Conservation (phyloP, 768 basidiomycete species). For the Tephrocybe sp. region DNA sequence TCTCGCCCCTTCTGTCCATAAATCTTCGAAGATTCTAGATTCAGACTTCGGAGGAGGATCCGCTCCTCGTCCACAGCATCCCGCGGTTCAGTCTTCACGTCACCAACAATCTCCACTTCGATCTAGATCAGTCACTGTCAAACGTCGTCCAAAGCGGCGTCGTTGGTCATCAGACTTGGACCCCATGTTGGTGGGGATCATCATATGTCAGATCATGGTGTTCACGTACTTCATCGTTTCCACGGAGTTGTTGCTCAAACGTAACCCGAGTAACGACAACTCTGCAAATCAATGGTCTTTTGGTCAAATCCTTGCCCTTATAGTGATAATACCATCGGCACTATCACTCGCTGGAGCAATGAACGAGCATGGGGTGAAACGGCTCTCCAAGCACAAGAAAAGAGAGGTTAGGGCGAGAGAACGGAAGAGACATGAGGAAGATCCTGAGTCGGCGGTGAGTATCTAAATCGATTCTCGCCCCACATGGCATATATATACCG, state of each 20-base stretch:
- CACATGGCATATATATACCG: too few species aligned
- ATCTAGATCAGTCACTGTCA: slow-evolving; percentile 4
- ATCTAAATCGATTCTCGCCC: background rate
- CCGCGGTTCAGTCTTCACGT: background rate
- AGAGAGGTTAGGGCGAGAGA: background rate
- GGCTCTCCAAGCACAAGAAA: slow-evolving; percentile 27
- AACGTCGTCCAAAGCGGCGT: slow-evolving; percentile 29
- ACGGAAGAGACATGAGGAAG: background rate
- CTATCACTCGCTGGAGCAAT: slow-evolving; percentile 33
- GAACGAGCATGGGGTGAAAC: slow-evolving; percentile 29
- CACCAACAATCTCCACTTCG: background rate
- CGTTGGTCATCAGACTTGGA: slow-evolving; percentile 35
- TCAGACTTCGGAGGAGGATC: background rate
- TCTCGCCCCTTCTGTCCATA: background rate
- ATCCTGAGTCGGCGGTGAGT: background rate
- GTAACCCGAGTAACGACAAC: slow-evolving; percentile 26
- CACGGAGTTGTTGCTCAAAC: slow-evolving; percentile 33
- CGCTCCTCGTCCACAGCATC: background rate
- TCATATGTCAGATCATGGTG: slow-evolving; percentile 34
- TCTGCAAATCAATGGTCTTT: slow-evolving; percentile 33
- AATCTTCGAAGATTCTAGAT: background rate
- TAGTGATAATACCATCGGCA: slow-evolving; percentile 39
- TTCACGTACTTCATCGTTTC: slow-evolving; percentile 41
- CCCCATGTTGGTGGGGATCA: slow-evolving; percentile 40
- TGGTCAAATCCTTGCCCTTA: slow-evolving; percentile 43